Evolutionary conservation across 345 rosid genomes (phyloP), one percentile per base, ranked within the genome.

Genomic region (Lagerstroemia speciosa): DNA sequence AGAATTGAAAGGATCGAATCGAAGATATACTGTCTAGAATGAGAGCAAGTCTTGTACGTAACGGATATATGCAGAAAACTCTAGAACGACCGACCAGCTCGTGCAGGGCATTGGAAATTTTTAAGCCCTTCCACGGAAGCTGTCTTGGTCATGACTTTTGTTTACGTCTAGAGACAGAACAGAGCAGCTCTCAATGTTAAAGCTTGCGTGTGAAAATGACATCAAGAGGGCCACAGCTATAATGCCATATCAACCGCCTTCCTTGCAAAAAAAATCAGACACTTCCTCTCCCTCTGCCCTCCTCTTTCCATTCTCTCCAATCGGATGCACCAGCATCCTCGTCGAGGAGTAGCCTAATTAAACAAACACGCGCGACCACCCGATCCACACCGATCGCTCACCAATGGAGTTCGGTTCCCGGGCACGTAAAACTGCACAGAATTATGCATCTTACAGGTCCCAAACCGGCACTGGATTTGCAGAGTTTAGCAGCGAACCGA

Each of bases 351-450:
- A 36, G 38, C 38, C 38, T 26, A 22, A 55, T n/a, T n/a, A n/a
- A n/a, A n/a, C n/a, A 43, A 5, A 43, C 5, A 55, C 3, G 14
- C 31, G 8, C 2, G 15, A 26, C 12, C 24, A 36, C 8, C 38
- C 38, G 38, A 36, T 36, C 8, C 38, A 5, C 8, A 4, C 8
- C 38, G 38, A 36, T 36, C 38, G 7, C 38, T 36, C 7, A 15
- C 9, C 15, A 6, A 58, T 58, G 63, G 63, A 58, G 12, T 58
- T 58, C 0, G 33, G 34, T 27, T 9, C 63, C 29, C 7, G 63
- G 34, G 33, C 63, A 27, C 63, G 63, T 27, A 30, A 58, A 58
- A 58, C 63, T 30, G 63, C 63, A 33, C 33, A 58, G 15, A 58
- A 27, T 58, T 58, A 58, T 30, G 34, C 16, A 27, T 33, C 32